Conservation (phyloP, 768 basidiomycete species). For the Dacryopinax spathularia region DNA sequence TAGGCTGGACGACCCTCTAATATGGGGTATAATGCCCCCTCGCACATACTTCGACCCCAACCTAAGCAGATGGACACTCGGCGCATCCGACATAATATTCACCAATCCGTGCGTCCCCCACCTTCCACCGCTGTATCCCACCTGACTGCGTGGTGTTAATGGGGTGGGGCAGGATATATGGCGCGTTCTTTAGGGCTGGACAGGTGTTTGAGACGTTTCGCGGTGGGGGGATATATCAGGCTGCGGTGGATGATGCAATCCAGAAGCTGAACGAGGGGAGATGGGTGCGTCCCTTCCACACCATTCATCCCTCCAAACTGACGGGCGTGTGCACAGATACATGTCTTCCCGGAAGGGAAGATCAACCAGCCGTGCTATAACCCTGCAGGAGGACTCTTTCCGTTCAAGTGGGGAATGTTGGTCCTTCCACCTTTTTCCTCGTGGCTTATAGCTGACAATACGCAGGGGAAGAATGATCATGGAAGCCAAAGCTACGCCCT, state of each 20-base stretch:
- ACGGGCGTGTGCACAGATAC: conserved; percentile 41
- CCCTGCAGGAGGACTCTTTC: conserved; percentile 32
- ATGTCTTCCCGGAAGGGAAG: conserved; percentile 81
- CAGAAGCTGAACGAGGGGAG: conserved; percentile 62
- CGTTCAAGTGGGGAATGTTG: conserved; percentile 94
- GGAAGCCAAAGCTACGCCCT: conserved; percentile 47
- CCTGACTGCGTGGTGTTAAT: conserved; percentile 27
- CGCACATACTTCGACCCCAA: conserved; percentile 42
- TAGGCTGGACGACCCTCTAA: conserved; percentile 69
- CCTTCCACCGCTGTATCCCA: conserved; percentile 7
- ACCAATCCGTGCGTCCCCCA: conserved; percentile 59
- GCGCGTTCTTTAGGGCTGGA: conserved; percentile 72
- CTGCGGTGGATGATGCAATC: conserved; percentile 71
- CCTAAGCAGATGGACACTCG: conserved; percentile 73
- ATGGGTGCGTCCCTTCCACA: conserved; percentile 48
- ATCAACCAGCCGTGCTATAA: conserved; percentile 46
- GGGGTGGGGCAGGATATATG: conserved; percentile 60
- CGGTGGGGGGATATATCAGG: conserved; percentile 79
- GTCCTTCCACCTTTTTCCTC: neutral
- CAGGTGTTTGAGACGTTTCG: conserved; percentile 88
- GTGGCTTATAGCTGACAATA: neutral
- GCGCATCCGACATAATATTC: conserved; percentile 88
- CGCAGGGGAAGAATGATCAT: conserved; percentile 70
- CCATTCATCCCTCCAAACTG: conserved; percentile 1
- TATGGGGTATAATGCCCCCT: conserved; percentile 75